phyloP scores from a whole-genome alignment of 163 green algal genomes.

The Chlorella variabilis region DNA sequence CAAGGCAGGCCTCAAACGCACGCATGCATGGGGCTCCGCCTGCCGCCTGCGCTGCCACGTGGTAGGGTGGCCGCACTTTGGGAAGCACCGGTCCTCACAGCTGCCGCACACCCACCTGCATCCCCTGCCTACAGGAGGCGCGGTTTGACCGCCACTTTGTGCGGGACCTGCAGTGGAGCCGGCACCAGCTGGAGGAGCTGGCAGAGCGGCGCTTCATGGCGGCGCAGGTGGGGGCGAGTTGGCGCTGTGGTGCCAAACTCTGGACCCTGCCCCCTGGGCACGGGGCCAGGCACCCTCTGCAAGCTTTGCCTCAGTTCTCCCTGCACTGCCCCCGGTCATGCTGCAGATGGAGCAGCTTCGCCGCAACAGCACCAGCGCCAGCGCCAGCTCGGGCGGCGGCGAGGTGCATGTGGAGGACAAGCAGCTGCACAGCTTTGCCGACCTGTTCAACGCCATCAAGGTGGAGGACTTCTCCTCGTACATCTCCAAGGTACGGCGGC shows the following conservation, averaged over 20 bases:
- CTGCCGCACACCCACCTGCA: not conserved
- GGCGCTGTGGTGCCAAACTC: too few species aligned
- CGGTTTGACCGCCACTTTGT: slow-evolving; percentile 86
- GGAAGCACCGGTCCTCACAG: not conserved
- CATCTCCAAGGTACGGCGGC: slow-evolving; percentile 72
- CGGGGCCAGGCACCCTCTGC: too few species aligned
- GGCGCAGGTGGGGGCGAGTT: slow-evolving; percentile 62
- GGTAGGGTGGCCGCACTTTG: too few species aligned
- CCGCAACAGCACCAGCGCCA: not conserved
- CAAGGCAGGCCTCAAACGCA: slow-evolving; percentile 77
- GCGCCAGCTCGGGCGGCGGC: not conserved
- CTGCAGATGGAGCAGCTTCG: slow-evolving; percentile 17
- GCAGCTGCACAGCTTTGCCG: slow-evolving; percentile 64
- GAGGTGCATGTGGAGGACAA: not conserved
- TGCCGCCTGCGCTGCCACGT: too few species aligned
- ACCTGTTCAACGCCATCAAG: slow-evolving; percentile 89
- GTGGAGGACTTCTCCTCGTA: slow-evolving; percentile 89
- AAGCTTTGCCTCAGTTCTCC: not conserved
- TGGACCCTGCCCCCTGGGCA: too few species aligned
- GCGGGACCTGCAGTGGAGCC: slow-evolving; percentile 86
- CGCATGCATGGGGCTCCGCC: too few species aligned
- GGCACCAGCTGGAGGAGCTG: slow-evolving; percentile 93
- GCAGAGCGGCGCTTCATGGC: slow-evolving; percentile 86
- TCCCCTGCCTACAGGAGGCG: slow-evolving; percentile 59
- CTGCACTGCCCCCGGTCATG: not conserved